These are phyloP conservation scores for Cercospora sesami DNA, from an alignment of 2,329 filamentous ascomycete genomes.

Conservation along the genomic window DNA sequence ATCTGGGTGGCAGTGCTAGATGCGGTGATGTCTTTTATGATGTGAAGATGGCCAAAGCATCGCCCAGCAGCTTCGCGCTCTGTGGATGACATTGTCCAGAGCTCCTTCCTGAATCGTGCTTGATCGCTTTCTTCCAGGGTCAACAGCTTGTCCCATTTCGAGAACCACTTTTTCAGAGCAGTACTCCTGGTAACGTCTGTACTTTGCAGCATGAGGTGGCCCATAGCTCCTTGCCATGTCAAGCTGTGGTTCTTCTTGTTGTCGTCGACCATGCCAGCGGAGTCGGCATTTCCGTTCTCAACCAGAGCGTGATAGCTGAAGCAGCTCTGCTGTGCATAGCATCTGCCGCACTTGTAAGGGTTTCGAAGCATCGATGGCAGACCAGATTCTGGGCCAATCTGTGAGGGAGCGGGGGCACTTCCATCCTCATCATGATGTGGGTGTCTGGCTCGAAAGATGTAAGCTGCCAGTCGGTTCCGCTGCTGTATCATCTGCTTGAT, in stretches of 20 bases:
- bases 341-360: constrained; percentile 77
- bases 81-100: constrained; percentile 92
- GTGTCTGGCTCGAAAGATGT: constrained; percentile 58
- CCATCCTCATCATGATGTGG: constrained; percentile 17
- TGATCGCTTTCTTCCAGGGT: constrained; percentile 93
- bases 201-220: constrained; percentile 31
- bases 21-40: constrained; percentile 54
- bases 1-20: constrained; percentile 25
- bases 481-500: constrained; percentile 96
- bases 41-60: constrained; percentile 84
- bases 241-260: constrained; percentile 37
- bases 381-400: constrained; percentile 53
- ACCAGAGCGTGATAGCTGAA: constrained; percentile 91
- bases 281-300: constrained; percentile 78
- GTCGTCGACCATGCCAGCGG: constrained; percentile 75
- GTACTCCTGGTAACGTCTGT: constrained; percentile 58
- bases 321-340: constrained; percentile 87
- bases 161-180: constrained; percentile 76
- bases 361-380: constrained; percentile 84
- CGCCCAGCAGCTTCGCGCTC: constrained; percentile 86
- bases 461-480: constrained; percentile 83
- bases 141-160: constrained; percentile 89
- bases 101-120: constrained; percentile 80
- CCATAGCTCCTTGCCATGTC: constrained; percentile 72
- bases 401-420: constrained; percentile 18